Base-by-base conservation (phyloP, 192 early-diverging fungal species). In the Linderina pennispora region DNA sequence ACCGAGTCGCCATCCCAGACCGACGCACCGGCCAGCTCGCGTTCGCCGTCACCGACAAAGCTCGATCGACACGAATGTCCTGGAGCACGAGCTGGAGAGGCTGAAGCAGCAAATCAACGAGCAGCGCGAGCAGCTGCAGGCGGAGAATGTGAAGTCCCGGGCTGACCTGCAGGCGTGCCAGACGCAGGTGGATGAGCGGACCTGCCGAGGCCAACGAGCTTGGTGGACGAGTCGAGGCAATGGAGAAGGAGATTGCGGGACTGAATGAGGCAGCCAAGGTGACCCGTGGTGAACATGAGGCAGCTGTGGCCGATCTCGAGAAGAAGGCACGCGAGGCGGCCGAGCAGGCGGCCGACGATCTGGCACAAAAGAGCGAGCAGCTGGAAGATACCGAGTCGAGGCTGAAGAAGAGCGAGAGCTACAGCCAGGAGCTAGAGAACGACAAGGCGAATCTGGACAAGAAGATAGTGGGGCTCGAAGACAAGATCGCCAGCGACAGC, bases 81-180 rank as follows among this genome's bases (percentile, higher is more conserved):
- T 69, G 36, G 36, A 58, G 9, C 34, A 39, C 16, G 65, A 69
- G 55, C 65, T 69, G 13, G 50, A 62, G 28, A 53, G 54, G 34
- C 58, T 69, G 24, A 53, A 47, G 9, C 19, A 45, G 25, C 58
- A 69, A 25, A 69, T 69, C 26, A 54, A 69, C 28, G 50, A 48
- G 24, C 58, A 69, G 47, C 65, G 65, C 45, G 58, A 57, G 42
- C 53, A 53, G 45, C 50, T 69, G 17, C 22, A 58, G 39, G 39
- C 37, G 23, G 65, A 69, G 40, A 62, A 62, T 45, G 36, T 39
- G 37, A 10, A 34, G 16, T 44, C 49, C n/a, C 45, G 45, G n/a
- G 58, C 34, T 2, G 58, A 68, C 43, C 41, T 68, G 28, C 36
- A 32, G 10, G 50, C 17, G 8, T 43, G 40, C 11, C 55, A 43